phyloP scores from a whole-genome alignment of 768 basidiomycete species.

The Fomitopsis serialis region DNA sequence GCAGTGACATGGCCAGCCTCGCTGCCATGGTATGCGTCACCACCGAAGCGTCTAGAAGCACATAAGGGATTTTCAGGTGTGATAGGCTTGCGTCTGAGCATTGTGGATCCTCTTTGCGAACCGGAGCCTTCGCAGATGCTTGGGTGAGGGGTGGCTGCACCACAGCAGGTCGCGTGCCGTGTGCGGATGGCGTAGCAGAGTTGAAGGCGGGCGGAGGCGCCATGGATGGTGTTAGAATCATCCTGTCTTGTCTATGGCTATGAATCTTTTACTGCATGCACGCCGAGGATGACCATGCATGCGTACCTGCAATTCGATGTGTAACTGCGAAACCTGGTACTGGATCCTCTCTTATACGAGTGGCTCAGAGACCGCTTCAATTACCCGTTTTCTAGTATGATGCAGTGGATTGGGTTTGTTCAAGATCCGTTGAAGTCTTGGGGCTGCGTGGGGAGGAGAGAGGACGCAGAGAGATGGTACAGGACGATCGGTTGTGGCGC shows the following conservation, averaged over 20 bases:
- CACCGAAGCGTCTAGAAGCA: slow-evolving; percentile 42
- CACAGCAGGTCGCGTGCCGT: not conserved
- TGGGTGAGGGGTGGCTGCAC: not conserved
- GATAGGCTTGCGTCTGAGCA: not conserved
- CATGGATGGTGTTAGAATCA: slow-evolving; percentile 6
- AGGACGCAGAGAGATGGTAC: not conserved
- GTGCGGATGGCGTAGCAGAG: not conserved
- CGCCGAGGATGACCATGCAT: too few relatives aligned
- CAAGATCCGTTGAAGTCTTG: too few relatives aligned
- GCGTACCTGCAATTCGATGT: too few relatives aligned
- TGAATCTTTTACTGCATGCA: too few relatives aligned
- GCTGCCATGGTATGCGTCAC: slow-evolving; percentile 60
- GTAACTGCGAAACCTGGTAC: too few relatives aligned
- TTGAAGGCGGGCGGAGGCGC: slow-evolving; percentile 2
- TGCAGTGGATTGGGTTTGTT: too few relatives aligned
- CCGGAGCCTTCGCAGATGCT: not conserved
- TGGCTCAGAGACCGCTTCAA: too few relatives aligned
- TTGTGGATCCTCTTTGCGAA: not conserved
- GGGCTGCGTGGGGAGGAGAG: too few relatives aligned
- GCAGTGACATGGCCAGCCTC: slow-evolving; percentile 52
- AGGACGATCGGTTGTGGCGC: not conserved
- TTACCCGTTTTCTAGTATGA: too few relatives aligned
- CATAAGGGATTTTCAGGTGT: slow-evolving; percentile 29
- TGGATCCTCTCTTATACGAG: too few relatives aligned
- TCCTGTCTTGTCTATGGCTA: not conserved